Percentiles rank a stretch among this genome's conserved stretches.
Conservation (phyloP, 1,284 basidiomycete genomes). For the Microbotryum violaceum region DNA sequence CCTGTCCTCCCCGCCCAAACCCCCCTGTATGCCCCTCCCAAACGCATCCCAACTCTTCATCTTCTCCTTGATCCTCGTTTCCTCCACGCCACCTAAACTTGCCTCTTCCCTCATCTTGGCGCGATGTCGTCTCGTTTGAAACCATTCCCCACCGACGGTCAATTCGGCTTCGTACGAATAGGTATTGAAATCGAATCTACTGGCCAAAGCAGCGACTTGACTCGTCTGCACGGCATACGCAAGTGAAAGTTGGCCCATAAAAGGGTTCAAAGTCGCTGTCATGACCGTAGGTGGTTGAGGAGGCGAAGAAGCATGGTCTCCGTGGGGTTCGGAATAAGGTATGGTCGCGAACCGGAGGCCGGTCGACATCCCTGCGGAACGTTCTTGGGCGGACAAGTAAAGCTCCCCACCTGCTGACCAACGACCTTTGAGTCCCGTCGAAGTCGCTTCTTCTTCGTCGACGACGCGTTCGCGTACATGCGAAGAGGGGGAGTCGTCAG, state of each 20-base stretch:
- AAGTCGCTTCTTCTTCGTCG: constrained; percentile 20
- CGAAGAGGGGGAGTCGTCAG: too few species aligned
- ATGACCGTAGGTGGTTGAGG: constrained; percentile 74
- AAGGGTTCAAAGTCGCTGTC: constrained; percentile 89
- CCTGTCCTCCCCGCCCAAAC: not conserved
- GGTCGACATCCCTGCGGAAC: constrained; percentile 88
- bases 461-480: not conserved
- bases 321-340: constrained; percentile 50
- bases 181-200: constrained; percentile 92
- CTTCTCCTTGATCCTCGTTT: too few species aligned
- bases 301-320: constrained; percentile 48
- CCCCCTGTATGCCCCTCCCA: not conserved
- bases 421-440: constrained; percentile 66
- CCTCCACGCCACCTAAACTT: too few species aligned
- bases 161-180: constrained; percentile 95
- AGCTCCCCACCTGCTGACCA: constrained; percentile 88
- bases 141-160: constrained; percentile 51
- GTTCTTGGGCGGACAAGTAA: constrained; percentile 86
- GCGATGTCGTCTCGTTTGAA: constrained; percentile 11
- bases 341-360: constrained; percentile 86
- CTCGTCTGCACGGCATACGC: constrained; percentile 86
- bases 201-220: constrained; percentile 75
- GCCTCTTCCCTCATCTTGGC: not conserved
- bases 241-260: constrained; percentile 86
- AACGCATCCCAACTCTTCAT: constrained; percentile 1